phyloP scores from a whole-genome alignment of 2,329 filamentous ascomycete species.

The Dactylellina sp. region DNA sequence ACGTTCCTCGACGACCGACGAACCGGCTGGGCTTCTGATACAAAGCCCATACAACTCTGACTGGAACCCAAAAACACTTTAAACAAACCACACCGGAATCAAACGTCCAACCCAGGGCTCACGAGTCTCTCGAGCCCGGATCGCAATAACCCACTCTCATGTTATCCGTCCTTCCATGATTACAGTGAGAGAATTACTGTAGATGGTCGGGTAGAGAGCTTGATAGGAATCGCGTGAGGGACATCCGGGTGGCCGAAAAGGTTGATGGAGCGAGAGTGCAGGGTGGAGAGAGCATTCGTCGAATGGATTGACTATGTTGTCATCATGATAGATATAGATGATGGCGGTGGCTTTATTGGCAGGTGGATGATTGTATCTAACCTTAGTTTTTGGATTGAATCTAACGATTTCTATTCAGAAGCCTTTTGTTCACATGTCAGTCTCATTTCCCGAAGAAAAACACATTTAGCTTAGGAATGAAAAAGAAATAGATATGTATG shows the following conservation, averaged over 20 bases:
- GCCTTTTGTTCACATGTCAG: background rate
- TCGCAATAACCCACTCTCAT: slow-evolving; percentile 48
- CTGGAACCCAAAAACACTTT: slow-evolving; percentile 38
- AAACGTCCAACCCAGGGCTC: slow-evolving; percentile 44
- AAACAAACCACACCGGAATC: slow-evolving; percentile 44
- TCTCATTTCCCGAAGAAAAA: too few relatives aligned
- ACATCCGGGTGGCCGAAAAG: slow-evolving; percentile 42
- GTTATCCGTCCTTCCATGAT: slow-evolving; percentile 54
- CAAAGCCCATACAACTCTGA: slow-evolving; percentile 49
- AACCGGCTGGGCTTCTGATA: slow-evolving; percentile 55
- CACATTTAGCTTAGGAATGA: background rate
- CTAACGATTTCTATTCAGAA: slow-evolving; percentile 9
- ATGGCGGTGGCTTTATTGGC: background rate
- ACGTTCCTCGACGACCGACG: slow-evolving; percentile 57
- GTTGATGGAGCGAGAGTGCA: slow-evolving; percentile 44
- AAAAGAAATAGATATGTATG: slow-evolving; percentile 6
- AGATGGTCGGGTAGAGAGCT: slow-evolving; percentile 54
- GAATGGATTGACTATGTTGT: slow-evolving; percentile 58
- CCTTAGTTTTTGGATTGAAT: slow-evolving; percentile 13
- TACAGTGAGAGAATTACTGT: slow-evolving; percentile 50
- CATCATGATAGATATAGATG: slow-evolving; percentile 51
- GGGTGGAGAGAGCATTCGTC: slow-evolving; percentile 57
- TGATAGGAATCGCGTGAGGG: slow-evolving; percentile 36
- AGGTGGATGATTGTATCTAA: slow-evolving; percentile 19
- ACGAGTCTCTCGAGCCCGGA: slow-evolving; percentile 37